Conservation (phyloP, 305 asterid genomes). For the Euphrasia arctica region DNA sequence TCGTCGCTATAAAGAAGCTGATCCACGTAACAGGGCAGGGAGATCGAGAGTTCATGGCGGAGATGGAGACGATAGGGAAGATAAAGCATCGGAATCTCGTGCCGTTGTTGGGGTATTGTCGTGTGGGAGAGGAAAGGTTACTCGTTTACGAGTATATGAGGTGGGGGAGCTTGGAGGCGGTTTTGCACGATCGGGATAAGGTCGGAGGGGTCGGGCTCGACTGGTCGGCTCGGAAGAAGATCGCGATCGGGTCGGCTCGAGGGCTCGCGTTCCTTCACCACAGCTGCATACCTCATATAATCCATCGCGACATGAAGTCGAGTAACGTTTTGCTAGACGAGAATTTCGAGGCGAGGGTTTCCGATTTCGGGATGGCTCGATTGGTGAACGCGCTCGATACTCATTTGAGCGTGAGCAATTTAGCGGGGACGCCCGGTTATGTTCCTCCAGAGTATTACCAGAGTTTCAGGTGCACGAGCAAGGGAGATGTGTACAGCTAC, state of each 20-base stretch:
- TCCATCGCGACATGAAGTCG: constrained; percentile 92
- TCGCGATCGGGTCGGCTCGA: constrained; percentile 78
- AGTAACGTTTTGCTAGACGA: constrained; percentile 89
- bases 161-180: constrained; percentile 84
- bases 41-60: constrained; percentile 91
- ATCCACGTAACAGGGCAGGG: constrained; percentile 84
- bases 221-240: constrained; percentile 71
- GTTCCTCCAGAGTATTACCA: constrained; percentile 93
- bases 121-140: constrained; percentile 84
- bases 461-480: constrained; percentile 85
- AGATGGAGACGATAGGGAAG: constrained; percentile 93
- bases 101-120: constrained; percentile 77
- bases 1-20: constrained; percentile 85
- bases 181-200: constrained; percentile 50
- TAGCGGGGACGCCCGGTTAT: constrained; percentile 89
- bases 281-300: constrained; percentile 89
- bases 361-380: constrained; percentile 96
- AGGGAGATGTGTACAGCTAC: constrained; percentile 89
- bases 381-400: constrained; percentile 79
- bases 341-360: constrained; percentile 74
- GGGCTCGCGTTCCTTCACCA: constrained; percentile 96
- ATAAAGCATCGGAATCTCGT: constrained; percentile 87
- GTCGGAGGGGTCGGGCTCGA: constrained; percentile 42
- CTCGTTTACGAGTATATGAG: constrained; percentile 90
- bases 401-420: constrained; percentile 83